Evolutionary conservation across 257 asterid genomes (phyloP).

Genomic region (Scutellaria barbata): DNA sequence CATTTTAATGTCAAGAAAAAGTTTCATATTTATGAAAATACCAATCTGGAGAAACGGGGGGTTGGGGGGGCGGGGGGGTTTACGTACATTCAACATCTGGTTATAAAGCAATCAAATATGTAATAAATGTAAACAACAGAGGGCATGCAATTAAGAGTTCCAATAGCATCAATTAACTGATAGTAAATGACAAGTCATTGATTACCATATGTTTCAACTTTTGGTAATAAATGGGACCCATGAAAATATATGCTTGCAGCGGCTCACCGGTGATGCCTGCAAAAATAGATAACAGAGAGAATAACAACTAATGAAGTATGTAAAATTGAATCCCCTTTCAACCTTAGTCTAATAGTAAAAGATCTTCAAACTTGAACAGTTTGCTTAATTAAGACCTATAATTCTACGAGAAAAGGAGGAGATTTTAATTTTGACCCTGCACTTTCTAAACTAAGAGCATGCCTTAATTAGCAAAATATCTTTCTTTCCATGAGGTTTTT

Average conservation of each 20-base stretch:
- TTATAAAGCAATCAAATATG: not conserved
- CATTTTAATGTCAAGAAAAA: not conserved
- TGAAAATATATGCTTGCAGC: slow-evolving; percentile 88
- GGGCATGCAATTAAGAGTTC: not conserved
- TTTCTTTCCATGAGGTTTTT: slow-evolving; percentile 3
- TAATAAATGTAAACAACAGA: not conserved
- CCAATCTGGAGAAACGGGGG: no score
- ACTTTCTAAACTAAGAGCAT: not conserved
- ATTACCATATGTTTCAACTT: slow-evolving; percentile 97
- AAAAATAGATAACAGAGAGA: slow-evolving; percentile 28
- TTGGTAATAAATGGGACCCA: slow-evolving; percentile 99
- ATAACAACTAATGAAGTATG: slow-evolving; percentile 8
- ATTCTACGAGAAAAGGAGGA: not conserved
- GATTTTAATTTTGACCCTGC: not conserved
- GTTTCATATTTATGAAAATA: not conserved
- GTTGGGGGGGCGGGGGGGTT: no score
- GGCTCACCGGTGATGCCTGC: slow-evolving; percentile 94
- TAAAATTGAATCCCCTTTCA: slow-evolving; percentile 11
- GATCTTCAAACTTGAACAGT: slow-evolving; percentile 1
- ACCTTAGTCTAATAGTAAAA: not conserved
- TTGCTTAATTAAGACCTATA: not conserved
- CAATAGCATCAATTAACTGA: slow-evolving; percentile 9
- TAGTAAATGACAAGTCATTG: slow-evolving; percentile 8
- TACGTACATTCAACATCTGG: not conserved
- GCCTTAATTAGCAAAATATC: not conserved